phyloP scores from a whole-genome alignment of 148 eudicot genomes.

The Pouteria glomerata region DNA sequence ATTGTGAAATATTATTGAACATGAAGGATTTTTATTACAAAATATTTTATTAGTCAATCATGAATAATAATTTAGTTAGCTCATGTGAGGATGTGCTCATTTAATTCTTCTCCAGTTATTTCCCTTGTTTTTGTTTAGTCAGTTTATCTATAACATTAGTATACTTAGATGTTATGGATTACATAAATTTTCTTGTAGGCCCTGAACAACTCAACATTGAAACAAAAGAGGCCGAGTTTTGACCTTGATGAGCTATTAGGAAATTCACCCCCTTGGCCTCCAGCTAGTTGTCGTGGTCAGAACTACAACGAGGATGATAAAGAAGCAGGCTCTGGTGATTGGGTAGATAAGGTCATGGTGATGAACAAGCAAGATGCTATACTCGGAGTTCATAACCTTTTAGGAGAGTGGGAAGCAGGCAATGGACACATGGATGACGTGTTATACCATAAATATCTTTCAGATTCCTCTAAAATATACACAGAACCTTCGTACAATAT shows the following conservation, averaged over 20 bases:
- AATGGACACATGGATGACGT: slow-evolving; percentile 44
- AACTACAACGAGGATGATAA: slow-evolving; percentile 54
- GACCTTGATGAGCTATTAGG: slow-evolving; percentile 83
- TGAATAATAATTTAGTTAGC: neutral
- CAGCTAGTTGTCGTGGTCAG: slow-evolving; percentile 47
- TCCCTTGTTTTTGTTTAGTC: neutral
- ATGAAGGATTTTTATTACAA: neutral
- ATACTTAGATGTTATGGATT: no score
- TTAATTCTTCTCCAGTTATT: neutral
- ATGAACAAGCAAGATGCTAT: slow-evolving; percentile 79
- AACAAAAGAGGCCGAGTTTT: slow-evolving; percentile 66
- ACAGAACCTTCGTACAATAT: slow-evolving; percentile 53
- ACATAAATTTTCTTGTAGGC: slow-evolving; percentile 45
- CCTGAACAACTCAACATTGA: slow-evolving; percentile 33
- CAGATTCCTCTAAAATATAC: slow-evolving; percentile 50
- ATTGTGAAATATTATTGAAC: neutral
- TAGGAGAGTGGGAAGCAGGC: slow-evolving; percentile 48
- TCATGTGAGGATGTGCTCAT: neutral
- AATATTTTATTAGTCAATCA: neutral
- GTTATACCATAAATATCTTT: slow-evolving; percentile 61
- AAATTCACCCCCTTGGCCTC: slow-evolving; percentile 93
- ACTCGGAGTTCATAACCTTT: slow-evolving; percentile 35
- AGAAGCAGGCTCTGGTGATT: slow-evolving; percentile 77
- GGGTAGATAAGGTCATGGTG: slow-evolving; percentile 99
- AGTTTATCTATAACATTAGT: neutral